Evolutionary conservation across 73 alveolate species (phyloP).

Genomic region (Paramecium octaurelia): DNA sequence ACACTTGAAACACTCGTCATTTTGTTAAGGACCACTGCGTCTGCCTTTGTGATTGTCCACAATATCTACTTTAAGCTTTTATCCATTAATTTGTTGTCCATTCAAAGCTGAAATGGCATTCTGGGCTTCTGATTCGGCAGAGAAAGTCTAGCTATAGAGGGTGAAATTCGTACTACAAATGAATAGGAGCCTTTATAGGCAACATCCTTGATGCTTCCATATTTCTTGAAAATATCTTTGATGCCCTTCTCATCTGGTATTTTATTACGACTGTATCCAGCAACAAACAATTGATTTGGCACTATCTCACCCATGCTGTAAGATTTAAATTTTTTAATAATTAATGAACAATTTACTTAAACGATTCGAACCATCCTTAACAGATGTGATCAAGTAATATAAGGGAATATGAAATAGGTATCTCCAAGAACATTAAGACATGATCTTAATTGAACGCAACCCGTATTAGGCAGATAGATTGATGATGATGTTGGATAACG

Average conservation of each 20-base stretch:
- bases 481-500: conserved; percentile 96
- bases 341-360: not conserved
- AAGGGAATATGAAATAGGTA: not conserved
- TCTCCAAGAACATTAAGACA: not conserved
- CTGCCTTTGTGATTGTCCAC: conserved; percentile 27
- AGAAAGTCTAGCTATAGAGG: not conserved
- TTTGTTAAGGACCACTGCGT: not conserved
- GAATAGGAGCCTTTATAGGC: conserved; percentile 22
- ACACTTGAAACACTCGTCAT: conserved; percentile 8
- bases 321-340: not conserved
- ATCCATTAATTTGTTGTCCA: not conserved
- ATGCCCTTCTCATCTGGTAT: not conserved
- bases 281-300: conserved; percentile 30
- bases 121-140: not conserved
- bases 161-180: not conserved
- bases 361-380: not conserved
- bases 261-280: not conserved
- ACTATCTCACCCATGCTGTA: conserved; percentile 18
- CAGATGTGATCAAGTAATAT: not conserved
- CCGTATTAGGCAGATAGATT: conserved; percentile 70
- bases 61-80: not conserved
- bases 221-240: not conserved
- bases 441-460: not conserved
- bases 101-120: not conserved
- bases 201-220: not conserved